These are phyloP conservation scores for Euphorbia schlechtendalii DNA, from an alignment of 441 rosid genomes.

Conservation along the genomic window DNA sequence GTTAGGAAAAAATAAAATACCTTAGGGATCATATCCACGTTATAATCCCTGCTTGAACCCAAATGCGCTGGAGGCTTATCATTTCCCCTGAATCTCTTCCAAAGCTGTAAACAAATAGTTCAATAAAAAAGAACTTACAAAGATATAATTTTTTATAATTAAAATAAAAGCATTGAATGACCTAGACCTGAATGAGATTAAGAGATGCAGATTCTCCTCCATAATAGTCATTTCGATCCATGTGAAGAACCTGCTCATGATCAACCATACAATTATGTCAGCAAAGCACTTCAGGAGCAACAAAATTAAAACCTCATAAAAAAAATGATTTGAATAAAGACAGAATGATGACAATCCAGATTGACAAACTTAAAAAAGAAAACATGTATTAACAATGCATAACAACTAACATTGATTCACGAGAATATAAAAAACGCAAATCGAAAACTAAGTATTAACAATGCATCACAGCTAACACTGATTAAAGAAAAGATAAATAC, in stretches of 20 bases:
- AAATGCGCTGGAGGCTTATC: conserved; percentile 77
- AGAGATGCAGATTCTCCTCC: conserved; percentile 91
- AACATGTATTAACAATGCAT: neutral
- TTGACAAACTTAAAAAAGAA: neutral
- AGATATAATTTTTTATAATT: neutral
- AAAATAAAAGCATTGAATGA: neutral
- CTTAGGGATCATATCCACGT: conserved; percentile 93
- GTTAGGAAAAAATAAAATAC: conserved; percentile 22
- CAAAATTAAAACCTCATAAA: neutral
- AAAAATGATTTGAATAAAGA: conserved; percentile 1
- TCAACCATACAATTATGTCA: neutral
- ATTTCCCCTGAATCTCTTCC: conserved; percentile 77
- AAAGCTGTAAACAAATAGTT: conserved; percentile 45
- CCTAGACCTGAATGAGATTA: conserved; percentile 66
- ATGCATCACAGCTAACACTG: too few relatives aligned
- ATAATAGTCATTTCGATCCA: conserved; percentile 91
- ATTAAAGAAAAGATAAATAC: neutral
- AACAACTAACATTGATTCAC: neutral
- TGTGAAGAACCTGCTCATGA: conserved; percentile 67
- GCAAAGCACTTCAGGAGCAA: neutral
- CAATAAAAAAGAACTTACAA: conserved; percentile 12
- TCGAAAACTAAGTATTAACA: too few relatives aligned
- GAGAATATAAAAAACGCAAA: too few relatives aligned
- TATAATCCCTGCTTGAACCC: conserved; percentile 87
- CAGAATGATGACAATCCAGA: neutral